Evolutionary conservation across 31 red algal genomes (phyloP), one percentile per base, ranked within the genome.

Genomic region (Odonthalia washingtoniensis): DNA sequence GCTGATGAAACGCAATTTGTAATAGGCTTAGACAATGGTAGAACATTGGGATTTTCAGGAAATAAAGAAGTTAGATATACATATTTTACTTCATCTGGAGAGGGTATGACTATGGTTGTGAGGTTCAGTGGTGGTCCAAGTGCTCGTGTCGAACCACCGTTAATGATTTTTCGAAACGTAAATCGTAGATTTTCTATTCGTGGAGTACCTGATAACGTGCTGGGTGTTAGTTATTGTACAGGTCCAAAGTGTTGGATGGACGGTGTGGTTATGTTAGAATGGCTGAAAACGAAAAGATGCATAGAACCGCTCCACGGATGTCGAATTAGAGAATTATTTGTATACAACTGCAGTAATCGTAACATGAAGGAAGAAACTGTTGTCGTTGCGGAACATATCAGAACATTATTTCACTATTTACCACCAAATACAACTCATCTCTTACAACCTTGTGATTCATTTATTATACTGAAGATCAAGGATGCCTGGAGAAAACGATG

Each of bases 171-270:
- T 37, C 77, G 70, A 40, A 83, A 83, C 36, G 6, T 28, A 3
- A 70, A 83, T 34, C 3, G 2, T 17, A 44, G 3, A 3, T 87
- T 78, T 26, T 4, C 73, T 1, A 87, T 87, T 37, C 57, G 57
- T 24, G 9, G 74, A 4, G n/a, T 78, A 5, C 52, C 46, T 62
- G 84, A 87, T 77, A 60, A 87, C 33, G 5, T 78, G 24, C 73
- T 61, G 40, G 45, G 73, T 30, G 73, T 87, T 14, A 53, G 45
- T 17, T 87, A 77, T 26, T 53, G 73, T 1, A 77, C 70, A 3
- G 72, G 73, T 4, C 72, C 72, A 65, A 87, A 87, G 39, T 26
- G 17, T 1, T 87, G 84, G 73, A 78, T 78, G 73, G 62, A 78
- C 65, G 43, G 41, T 12, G 63, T 28, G 4, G 65, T 85, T 1